Percentiles rank a stretch among this genome's conserved stretches.
phyloP scores from a whole-genome alignment of 2,329 filamentous ascomycete genomes.

The Lecanosticta acicola region DNA sequence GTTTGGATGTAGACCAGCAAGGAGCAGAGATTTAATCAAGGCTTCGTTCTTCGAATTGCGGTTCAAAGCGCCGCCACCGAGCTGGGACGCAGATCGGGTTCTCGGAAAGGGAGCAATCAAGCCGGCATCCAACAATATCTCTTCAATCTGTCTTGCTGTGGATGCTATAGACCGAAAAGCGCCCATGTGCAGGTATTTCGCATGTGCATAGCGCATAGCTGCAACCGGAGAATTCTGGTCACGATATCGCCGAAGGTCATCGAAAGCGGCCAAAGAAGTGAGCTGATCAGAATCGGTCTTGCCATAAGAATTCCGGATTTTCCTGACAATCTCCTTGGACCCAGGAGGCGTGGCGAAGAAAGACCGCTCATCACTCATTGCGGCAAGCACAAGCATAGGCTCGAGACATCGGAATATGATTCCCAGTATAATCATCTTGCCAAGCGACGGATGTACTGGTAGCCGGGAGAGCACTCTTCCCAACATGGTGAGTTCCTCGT shows the following conservation, averaged over 20 bases:
- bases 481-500: conserved; percentile 43
- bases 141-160: conserved; percentile 35
- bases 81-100: neutral
- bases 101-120: conserved; percentile 28
- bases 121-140: conserved; percentile 33
- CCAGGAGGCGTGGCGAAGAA: conserved; percentile 32
- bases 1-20: conserved; percentile 44
- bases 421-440: conserved; percentile 48
- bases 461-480: conserved; percentile 40
- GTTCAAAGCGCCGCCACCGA: conserved; percentile 33
- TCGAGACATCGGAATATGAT: conserved; percentile 49
- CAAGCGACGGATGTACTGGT: conserved; percentile 42
- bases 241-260: conserved; percentile 33
- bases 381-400: conserved; percentile 44
- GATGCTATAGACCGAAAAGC: conserved; percentile 35
- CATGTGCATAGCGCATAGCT: conserved; percentile 30
- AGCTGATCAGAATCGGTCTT: conserved; percentile 44
- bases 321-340: conserved; percentile 22
- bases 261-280: conserved; percentile 41
- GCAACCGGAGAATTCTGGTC: conserved; percentile 27
- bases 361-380: conserved; percentile 31
- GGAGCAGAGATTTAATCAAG: conserved; percentile 44
- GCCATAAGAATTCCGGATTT: conserved; percentile 30
- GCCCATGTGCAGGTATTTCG: conserved; percentile 34
- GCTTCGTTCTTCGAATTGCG: conserved; percentile 39